Evolutionary conservation across 176 grass and related monocot genomes (phyloP).

Genomic region (Poa annua): DNA sequence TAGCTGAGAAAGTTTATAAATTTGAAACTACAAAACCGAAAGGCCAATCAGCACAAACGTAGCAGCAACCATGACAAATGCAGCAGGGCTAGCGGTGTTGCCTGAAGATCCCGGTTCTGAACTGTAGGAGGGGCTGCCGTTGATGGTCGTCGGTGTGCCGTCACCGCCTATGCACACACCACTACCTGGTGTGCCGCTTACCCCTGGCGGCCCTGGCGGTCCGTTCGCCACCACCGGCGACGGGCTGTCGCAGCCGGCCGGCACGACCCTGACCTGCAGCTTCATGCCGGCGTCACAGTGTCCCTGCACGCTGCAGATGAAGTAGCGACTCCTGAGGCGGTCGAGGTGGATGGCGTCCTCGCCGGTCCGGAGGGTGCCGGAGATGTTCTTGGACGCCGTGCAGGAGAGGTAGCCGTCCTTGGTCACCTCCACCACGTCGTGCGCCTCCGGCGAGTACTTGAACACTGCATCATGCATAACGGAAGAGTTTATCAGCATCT

Average conservation of each 20-base stretch:
- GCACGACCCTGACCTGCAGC: constrained; percentile 13
- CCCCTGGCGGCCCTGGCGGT: not conserved
- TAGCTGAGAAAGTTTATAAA: too few species aligned
- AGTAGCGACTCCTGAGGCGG: not conserved
- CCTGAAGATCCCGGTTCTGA: constrained; percentile 11
- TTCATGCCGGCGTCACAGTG: constrained; percentile 40
- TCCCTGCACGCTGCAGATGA: constrained; percentile 40
- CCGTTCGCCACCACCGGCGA: not conserved
- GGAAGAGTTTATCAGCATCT: not conserved
- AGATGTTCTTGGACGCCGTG: constrained; percentile 13
- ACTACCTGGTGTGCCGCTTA: not conserved
- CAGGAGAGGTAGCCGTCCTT: constrained; percentile 23
- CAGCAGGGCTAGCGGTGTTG: not conserved
- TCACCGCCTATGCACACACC: not conserved
- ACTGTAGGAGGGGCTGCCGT: not conserved
- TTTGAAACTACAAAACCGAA: too few species aligned
- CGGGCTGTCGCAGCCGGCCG: not conserved
- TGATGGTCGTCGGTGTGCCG: constrained; percentile 16
- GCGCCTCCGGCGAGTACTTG: constrained; percentile 28
- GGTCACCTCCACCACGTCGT: constrained; percentile 53
- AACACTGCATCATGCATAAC: constrained; percentile 23
- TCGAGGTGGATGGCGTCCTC: not conserved
- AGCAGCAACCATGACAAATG: not conserved
- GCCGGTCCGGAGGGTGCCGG: not conserved
- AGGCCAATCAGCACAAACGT: not conserved